These are phyloP conservation scores for Protomyces inundatus DNA, from an alignment of 1,139 yeast species.

Conservation along the genomic window DNA sequence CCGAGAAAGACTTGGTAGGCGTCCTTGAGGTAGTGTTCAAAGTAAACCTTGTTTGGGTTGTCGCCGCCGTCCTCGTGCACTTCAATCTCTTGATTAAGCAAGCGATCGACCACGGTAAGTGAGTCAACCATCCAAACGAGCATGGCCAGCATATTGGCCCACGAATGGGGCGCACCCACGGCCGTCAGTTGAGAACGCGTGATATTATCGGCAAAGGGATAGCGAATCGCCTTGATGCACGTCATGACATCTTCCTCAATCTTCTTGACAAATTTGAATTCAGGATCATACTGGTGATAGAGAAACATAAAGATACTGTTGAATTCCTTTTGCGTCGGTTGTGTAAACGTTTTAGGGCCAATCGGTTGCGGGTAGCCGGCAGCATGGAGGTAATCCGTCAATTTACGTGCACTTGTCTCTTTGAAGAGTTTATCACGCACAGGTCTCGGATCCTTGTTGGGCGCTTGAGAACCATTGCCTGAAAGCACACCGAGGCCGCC, in stretches of 20 bases:
- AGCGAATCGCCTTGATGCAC: conserved; percentile 58
- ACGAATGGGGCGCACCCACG: conserved; percentile 84
- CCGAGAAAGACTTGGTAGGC: conserved; percentile 65
- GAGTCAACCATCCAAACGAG: conserved; percentile 35
- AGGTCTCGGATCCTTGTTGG: conserved; percentile 62
- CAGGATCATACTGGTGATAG: conserved; percentile 72
- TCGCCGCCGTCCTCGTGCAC: conserved; percentile 22
- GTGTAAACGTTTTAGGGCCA: conserved; percentile 58
- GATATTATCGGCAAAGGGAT: conserved; percentile 69
- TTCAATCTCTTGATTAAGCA: conserved; percentile 15
- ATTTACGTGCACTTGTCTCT: conserved; percentile 38
- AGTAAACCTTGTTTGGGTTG: conserved; percentile 26
- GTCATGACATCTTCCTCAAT: conserved; percentile 73
- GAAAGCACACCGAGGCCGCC: conserved; percentile 22
- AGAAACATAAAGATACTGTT: conserved; percentile 72
- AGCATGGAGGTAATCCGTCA: conserved; percentile 55
- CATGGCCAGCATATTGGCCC: conserved; percentile 75
- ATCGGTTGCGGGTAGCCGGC: conserved; percentile 66
- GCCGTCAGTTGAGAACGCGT: conserved; percentile 61
- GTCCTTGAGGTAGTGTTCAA: conserved; percentile 54
- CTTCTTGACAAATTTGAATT: conserved; percentile 60
- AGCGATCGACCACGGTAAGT: conserved; percentile 25
- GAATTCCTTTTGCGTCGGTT: conserved; percentile 87
- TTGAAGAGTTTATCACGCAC: conserved; percentile 68
- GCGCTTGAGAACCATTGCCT: conserved; percentile 16